Base-by-base conservation (phyloP, 345 rosid genomes). In the Pistacia atlantica region DNA sequence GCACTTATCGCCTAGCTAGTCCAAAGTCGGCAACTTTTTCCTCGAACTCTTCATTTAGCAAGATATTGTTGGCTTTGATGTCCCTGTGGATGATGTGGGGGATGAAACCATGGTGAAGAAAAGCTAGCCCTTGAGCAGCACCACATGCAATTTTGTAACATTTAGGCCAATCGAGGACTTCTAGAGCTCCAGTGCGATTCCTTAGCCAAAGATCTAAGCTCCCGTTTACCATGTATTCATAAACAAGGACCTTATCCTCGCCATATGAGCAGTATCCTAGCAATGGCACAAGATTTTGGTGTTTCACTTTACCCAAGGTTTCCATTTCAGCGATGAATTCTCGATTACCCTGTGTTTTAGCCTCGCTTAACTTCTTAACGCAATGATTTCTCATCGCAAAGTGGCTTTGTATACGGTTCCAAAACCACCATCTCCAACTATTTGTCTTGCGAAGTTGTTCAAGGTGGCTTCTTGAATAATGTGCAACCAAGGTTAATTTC, bases 271-370 rank as follows among this genome's bases (percentile, higher is more conserved):
- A 92, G 79, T 94, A 96, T 2, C 98, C 98, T 3, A 96, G 91
- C 77, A 96, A 66, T 16, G 95, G 88, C 18, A 96, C 97, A 0
- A 96, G 93, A 76, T 96, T 94, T 52, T 77, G 89, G 87, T 94
- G 98, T 87, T 94, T 96, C 46, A 96, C 97, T 86, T 96, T 93
- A 46, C 97, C 99, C 70, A 96, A 56, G 8, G 98, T 96, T 82
- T 96, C 97, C 97, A 92, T 92, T 66, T 96, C 99, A 1, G 99
- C 99, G 1, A 87, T 84, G 87, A 96, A 96, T 74, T 96, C 98
- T 0, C 98, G 80, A 79, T 90, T 81, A 8, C 98, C 99, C 65
- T 96, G 98, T 5, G 95, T 88, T 78, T 91, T 89, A 5, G 95
- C 92, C 71, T 87, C 87, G 67, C 91, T 96, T 61, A 96, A 86